Conservation (phyloP, 1,284 basidiomycete genomes). For the Austroboletus olivaceoglutinosus region DNA sequence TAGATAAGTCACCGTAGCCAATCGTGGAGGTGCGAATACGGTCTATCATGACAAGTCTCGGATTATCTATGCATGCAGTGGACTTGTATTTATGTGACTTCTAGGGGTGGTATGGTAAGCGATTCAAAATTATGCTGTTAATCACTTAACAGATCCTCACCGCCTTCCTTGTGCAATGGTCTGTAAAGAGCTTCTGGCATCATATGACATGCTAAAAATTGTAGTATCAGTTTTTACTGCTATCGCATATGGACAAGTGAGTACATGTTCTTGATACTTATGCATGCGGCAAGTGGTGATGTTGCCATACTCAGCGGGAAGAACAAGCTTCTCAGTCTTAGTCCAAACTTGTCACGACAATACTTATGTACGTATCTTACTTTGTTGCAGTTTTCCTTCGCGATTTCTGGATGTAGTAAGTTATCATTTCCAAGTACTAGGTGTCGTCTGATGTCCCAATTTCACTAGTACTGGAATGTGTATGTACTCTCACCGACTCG, state of each 20-base stretch:
- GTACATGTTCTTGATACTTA: background rate
- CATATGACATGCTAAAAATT: background rate
- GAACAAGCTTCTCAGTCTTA: conserved; percentile 9
- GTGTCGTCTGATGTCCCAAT: background rate
- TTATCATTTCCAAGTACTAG: background rate
- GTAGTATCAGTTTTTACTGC: conserved; percentile 13
- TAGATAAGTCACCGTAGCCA: conserved; percentile 1
- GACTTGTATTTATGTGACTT: background rate
- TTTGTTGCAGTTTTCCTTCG: background rate
- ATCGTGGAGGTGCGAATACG: background rate
- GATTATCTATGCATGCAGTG: background rate
- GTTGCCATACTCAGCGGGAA: conserved; percentile 9
- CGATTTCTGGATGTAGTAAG: background rate
- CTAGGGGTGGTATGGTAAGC: conserved; percentile 4
- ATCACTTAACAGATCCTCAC: background rate
- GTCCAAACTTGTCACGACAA: background rate
- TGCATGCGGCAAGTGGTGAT: background rate
- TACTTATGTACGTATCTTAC: background rate
- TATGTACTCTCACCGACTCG: conserved; percentile 1
- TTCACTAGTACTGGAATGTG: conserved; percentile 2
- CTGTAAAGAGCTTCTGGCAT: no score
- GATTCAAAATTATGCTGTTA: no score
- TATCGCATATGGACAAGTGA: conserved; percentile 17
- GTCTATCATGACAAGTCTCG: no score
- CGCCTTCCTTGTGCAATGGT: conserved; percentile 1